These are phyloP conservation scores for Venturia pyrina DNA, from an alignment of 2,329 filamentous ascomycete genomes.

Conservation along the genomic window DNA sequence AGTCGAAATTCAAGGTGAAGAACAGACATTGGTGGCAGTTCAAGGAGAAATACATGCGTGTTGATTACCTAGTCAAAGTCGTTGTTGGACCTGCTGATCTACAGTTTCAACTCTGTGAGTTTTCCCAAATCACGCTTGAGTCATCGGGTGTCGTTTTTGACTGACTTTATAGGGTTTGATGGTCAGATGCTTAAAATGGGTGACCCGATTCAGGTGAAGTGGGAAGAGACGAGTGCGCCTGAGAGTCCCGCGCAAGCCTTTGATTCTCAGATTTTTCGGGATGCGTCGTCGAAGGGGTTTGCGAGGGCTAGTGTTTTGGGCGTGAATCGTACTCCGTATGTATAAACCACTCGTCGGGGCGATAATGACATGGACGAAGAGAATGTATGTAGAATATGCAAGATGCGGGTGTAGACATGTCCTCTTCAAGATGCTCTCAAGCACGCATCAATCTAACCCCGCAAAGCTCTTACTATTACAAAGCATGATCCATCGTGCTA, in stretches of 20 bases:
- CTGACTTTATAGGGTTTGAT: constrained; percentile 19
- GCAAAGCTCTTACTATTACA: too few relatives aligned
- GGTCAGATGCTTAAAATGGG: constrained; percentile 25
- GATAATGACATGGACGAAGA: background rate
- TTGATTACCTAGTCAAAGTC: constrained; percentile 28
- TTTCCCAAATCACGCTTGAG: background rate
- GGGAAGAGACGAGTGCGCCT: constrained; percentile 14
- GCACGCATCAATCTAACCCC: too few relatives aligned
- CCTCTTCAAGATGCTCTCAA: too few relatives aligned
- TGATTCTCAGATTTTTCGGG: background rate
- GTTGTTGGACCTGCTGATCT: constrained; percentile 30
- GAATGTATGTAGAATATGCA: too few relatives aligned
- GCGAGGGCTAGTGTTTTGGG: background rate
- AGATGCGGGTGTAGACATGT: too few relatives aligned
- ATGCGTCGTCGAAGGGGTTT: background rate
- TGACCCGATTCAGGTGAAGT: constrained; percentile 27
- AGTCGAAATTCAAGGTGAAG: constrained; percentile 25
- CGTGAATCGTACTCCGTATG: background rate
- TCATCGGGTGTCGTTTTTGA: background rate
- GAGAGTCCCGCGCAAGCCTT: background rate
- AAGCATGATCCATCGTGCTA: too few relatives aligned
- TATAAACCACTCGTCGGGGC: background rate
- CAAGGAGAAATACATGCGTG: constrained; percentile 24
- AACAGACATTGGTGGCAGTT: constrained; percentile 28
- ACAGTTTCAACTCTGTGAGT: constrained; percentile 27